A percentile compares a stretch with the other conserved stretches of the same genome.
Evolutionary conservation across 2,329 filamentous ascomycete genomes (phyloP).

Genomic region (Arthrocladium fulminans): DNA sequence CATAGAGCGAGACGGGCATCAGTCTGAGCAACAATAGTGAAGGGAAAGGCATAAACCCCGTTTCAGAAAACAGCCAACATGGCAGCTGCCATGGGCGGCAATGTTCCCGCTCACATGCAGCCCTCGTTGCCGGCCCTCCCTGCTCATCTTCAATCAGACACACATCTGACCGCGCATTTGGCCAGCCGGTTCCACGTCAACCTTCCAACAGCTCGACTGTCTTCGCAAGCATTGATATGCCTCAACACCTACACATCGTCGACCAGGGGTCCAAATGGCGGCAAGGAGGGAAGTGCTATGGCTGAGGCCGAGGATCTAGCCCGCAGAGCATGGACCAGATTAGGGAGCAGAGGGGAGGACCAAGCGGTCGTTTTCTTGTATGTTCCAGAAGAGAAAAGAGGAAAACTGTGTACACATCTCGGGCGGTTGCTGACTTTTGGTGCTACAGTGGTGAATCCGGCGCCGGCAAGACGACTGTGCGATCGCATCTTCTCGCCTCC

Average conservation of each 20-base stretch:
- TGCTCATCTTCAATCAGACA: constrained; percentile 51
- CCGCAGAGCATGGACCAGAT: constrained; percentile 69
- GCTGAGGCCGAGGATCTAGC: constrained; percentile 89
- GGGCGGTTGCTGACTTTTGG: constrained; percentile 6
- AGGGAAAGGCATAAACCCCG: background rate
- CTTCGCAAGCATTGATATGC: constrained; percentile 81
- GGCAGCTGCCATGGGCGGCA: constrained; percentile 34
- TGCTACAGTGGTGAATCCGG: constrained; percentile 79
- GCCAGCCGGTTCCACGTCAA: constrained; percentile 73
- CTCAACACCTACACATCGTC: constrained; percentile 93
- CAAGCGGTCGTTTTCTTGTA: constrained; percentile 90
- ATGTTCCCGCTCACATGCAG: constrained; percentile 57
- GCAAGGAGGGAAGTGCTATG: constrained; percentile 83
- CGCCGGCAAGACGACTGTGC: constrained; percentile 88
- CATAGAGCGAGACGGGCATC: background rate
- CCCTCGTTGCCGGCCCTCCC: constrained; percentile 82
- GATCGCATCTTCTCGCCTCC: constrained; percentile 76
- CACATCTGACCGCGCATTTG: constrained; percentile 43
- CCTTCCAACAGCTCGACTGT: constrained; percentile 76
- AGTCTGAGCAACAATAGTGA: background rate
- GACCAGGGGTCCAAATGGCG: constrained; percentile 78
- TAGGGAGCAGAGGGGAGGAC: constrained; percentile 84
- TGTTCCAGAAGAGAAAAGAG: constrained; percentile 32
- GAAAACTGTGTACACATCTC: too few species aligned
- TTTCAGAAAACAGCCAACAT: constrained; percentile 24